Conservation (phyloP, 495 filamentous ascomycete genomes). For the Lasiosphaeriaceae sp. region DNA sequence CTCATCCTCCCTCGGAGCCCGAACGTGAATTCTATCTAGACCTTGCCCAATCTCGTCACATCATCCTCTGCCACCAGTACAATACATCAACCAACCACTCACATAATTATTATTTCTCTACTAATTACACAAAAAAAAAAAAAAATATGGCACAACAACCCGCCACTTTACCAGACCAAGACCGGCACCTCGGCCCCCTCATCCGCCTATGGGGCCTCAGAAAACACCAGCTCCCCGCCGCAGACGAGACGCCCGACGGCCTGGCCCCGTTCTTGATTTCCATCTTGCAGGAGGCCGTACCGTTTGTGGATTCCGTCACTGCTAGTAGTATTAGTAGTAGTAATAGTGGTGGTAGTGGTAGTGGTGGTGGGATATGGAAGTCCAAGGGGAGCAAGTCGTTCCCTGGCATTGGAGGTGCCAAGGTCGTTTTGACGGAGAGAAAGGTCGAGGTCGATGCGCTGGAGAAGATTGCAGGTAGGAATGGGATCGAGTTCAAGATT, state of each 20-base stretch:
- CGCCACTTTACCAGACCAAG: neutral
- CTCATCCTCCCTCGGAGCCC: too few relatives aligned
- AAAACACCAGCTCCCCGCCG: constrained; percentile 34
- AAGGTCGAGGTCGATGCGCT: neutral
- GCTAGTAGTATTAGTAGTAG: too few relatives aligned
- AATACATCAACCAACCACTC: too few relatives aligned
- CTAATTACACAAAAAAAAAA: too few relatives aligned
- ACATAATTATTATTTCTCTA: too few relatives aligned
- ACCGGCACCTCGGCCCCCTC: neutral
- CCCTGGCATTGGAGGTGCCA: neutral
- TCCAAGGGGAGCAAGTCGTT: constrained; percentile 41
- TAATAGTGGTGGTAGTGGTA: too few relatives aligned
- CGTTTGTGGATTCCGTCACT: constrained; percentile 44
- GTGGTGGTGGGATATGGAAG: constrained; percentile 35
- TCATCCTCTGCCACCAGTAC: too few relatives aligned
- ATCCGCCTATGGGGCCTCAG: constrained; percentile 39
- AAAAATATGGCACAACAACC: neutral
- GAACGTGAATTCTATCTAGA: too few relatives aligned
- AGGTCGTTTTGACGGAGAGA: neutral
- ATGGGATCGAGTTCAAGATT: neutral
- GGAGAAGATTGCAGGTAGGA: neutral
- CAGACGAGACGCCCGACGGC: constrained; percentile 21
- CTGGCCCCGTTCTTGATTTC: constrained; percentile 36
- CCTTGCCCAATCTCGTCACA: too few relatives aligned
- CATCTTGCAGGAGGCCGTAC: constrained; percentile 53